Evolutionary conservation across 805 yeast species (phyloP).

Genomic region (Saccharomycodes ludwigii): DNA sequence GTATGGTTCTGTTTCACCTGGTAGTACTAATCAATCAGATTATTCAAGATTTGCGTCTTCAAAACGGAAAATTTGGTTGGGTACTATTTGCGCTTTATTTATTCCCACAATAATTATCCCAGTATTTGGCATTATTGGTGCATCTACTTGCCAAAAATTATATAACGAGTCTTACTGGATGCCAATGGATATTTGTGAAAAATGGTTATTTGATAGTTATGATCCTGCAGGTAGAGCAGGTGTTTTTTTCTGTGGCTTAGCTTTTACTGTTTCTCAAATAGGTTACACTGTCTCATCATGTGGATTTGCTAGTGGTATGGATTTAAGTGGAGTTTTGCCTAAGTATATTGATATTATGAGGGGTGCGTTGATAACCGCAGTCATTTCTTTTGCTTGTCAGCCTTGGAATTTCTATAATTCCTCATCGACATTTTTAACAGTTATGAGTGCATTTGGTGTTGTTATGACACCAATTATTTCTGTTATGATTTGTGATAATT

Average conservation of each 20-base stretch:
- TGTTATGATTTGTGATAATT: constrained; percentile 30
- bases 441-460: constrained; percentile 27
- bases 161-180: constrained; percentile 27
- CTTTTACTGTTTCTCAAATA: constrained; percentile 27
- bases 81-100: constrained; percentile 23
- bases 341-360: constrained; percentile 28
- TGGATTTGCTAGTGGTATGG: constrained; percentile 34
- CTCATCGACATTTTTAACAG: constrained; percentile 26
- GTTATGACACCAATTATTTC: constrained; percentile 28
- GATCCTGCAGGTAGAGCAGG: constrained; percentile 27
- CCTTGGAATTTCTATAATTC: constrained; percentile 29
- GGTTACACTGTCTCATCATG: constrained; percentile 28
- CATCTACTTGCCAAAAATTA: constrained; percentile 25
- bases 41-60: constrained; percentile 29
- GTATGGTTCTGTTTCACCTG: constrained; percentile 31
- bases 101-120: constrained; percentile 31
- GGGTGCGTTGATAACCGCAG: constrained; percentile 26
- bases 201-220: constrained; percentile 21
- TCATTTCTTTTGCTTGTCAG: constrained; percentile 24
- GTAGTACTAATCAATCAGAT: constrained; percentile 29
- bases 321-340: constrained; percentile 28
- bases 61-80: constrained; percentile 18
- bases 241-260: constrained; percentile 28
- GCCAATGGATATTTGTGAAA: constrained; percentile 24
- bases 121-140: constrained; percentile 30